These are phyloP conservation scores for Chimonanthus praecox DNA, from an alignment of 164 flowering plant genomes.

Conservation along the genomic window DNA sequence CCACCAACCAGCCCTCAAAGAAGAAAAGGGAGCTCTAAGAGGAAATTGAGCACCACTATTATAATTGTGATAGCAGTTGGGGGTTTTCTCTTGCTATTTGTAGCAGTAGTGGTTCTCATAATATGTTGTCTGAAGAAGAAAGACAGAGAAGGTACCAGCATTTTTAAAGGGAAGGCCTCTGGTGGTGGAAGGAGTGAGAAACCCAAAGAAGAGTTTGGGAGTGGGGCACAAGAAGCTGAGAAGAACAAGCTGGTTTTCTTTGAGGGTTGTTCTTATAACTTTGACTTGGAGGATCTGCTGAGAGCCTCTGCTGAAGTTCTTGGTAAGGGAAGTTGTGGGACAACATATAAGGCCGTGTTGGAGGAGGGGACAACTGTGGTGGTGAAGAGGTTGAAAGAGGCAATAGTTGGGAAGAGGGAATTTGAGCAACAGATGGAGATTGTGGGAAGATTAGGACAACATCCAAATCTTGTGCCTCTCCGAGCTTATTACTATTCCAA, in stretches of 20 bases:
- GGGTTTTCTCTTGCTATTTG: constrained; percentile 31
- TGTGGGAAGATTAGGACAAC: constrained; percentile 57
- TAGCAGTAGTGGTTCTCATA: constrained; percentile 21
- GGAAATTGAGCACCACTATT: constrained; percentile 33
- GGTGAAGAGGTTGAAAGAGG: constrained; percentile 85
- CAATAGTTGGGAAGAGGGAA: constrained; percentile 50
- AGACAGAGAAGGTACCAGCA: constrained; percentile 16
- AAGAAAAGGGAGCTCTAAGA: constrained; percentile 14
- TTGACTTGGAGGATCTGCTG: constrained; percentile 65
- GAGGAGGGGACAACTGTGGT: constrained; percentile 66
- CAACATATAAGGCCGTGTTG: constrained; percentile 61
- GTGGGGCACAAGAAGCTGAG: constrained; percentile 64
- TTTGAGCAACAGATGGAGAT: constrained; percentile 69
- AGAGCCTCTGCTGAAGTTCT: constrained; percentile 83
- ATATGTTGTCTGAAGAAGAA: constrained; percentile 35
- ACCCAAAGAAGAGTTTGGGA: constrained; percentile 48
- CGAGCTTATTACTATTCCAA: constrained; percentile 72
- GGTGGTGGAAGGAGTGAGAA: constrained; percentile 4
- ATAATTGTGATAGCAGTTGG: constrained; percentile 56
- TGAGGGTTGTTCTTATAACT: constrained; percentile 38
- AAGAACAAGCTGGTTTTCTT: constrained; percentile 67
- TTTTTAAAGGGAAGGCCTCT: constrained; percentile 25
- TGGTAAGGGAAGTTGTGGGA: constrained; percentile 75
- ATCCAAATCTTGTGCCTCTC: constrained; percentile 65
- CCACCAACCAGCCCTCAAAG: constrained; percentile 12